Evolutionary conservation across 352 stramenopile genomes (phyloP), one percentile per base, ranked within the genome.

Genomic region (Globisporangium polare): DNA sequence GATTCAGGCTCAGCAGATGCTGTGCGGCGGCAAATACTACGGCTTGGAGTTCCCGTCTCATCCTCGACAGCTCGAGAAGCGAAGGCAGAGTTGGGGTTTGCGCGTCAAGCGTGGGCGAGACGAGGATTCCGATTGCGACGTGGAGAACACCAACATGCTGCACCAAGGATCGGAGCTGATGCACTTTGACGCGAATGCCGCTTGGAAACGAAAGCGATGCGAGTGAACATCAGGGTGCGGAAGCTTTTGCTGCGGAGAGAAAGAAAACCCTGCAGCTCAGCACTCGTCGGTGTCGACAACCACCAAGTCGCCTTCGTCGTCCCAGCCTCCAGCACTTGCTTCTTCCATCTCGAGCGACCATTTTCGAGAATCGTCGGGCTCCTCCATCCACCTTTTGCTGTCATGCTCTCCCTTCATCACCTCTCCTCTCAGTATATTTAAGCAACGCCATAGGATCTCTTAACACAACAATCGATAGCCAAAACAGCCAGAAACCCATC

Each of bases 191-290:
- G 75, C 73, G 45, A 71, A 66, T 18, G 60, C 80, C 1, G 46
- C 71, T 53, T 89, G 82, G 79, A 91, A 91, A 66, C 79, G 82
- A 20, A 74, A 83, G 51, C 79, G 82, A 17, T 63, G 81, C 43
- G 74, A 87, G 42, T 90, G 69, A 64, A n/a, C 5, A 5, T 31
- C 52, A 37, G 51, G n/a, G 13, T 24, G n/a, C 58, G 33, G 20
- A 41, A 51, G 39, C 22, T 12, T n/a, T 37, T 60, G 35, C 42
- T 27, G 27, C 24, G n/a, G n/a, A 13, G 24, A 53, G 27, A 31
- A 31, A 31, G 5, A 31, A 31, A 41, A 41, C 10, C 33, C 12
- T 41, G 8, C 17, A 20, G 4, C 17, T n/a, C 39, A 45, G 39
- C 15, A 45, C 39, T n/a, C 17, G 17, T 45, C 39, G 39, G 15